These are phyloP conservation scores for Excoecaria cochinchinensis DNA, from an alignment of 345 rosid species.

Conservation along the genomic window DNA sequence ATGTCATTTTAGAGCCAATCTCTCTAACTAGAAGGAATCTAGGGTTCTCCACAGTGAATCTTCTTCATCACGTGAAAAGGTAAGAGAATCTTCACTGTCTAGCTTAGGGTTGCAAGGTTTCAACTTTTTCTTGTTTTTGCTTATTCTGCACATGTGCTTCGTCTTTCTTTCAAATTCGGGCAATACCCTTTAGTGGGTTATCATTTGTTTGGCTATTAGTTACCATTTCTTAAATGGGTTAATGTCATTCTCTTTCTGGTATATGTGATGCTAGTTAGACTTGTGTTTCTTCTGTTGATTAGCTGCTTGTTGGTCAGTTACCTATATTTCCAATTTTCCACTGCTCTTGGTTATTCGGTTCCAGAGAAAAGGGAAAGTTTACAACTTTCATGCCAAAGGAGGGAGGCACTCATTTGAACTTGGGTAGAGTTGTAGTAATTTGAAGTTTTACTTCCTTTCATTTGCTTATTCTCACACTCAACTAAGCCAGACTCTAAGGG, in stretches of 20 bases:
- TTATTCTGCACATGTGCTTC: neutral
- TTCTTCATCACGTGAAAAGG: slow-evolving; percentile 6
- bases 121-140: neutral
- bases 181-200: neutral
- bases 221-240: slow-evolving; percentile 1
- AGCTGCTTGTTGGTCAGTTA: neutral
- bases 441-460: neutral
- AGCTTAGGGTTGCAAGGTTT: slow-evolving; percentile 4
- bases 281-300: slow-evolving; percentile 12
- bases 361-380: neutral
- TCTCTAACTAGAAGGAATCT: slow-evolving; percentile 21
- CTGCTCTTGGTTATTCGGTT: neutral
- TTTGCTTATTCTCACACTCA: neutral
- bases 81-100: slow-evolving; percentile 20
- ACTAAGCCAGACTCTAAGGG: neutral
- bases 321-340: no score
- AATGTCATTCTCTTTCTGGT: neutral
- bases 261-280: slow-evolving; percentile 4
- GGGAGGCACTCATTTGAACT: neutral
- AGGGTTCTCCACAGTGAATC: slow-evolving; percentile 29
- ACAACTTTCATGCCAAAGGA: neutral
- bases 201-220: neutral
- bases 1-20: slow-evolving; percentile 1
- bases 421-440: neutral
- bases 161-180: neutral